These are phyloP conservation scores for Physcomitrium patens DNA, from an alignment of 225 moss, liverwort and hornwort species.

Conservation along the genomic window DNA sequence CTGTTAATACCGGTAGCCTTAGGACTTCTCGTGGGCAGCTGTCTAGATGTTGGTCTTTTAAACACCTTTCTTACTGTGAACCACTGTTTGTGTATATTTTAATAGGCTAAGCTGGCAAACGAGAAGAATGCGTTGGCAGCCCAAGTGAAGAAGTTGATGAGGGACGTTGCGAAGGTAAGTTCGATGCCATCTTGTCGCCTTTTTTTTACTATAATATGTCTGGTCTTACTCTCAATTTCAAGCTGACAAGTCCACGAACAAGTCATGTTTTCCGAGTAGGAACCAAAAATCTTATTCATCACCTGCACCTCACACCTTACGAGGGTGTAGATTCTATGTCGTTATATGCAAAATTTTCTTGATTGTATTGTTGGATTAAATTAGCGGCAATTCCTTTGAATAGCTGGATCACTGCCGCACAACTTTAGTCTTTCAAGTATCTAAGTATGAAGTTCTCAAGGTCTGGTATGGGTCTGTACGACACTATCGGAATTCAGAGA, in stretches of 20 bases:
- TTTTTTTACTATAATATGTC: neutral
- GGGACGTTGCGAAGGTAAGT: constrained; percentile 87
- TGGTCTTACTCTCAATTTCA: neutral
- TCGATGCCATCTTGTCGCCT: neutral
- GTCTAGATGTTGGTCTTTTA: constrained; percentile 1
- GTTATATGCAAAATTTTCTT: neutral
- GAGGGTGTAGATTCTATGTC: neutral
- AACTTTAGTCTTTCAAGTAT: neutral
- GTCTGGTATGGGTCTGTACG: neutral
- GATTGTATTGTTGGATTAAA: neutral
- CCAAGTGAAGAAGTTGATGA: constrained; percentile 88
- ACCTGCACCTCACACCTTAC: neutral
- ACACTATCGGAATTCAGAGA: neutral
- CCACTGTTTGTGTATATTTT: neutral
- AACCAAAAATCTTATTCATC: neutral
- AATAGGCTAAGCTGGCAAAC: constrained; percentile 71
- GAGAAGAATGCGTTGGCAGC: constrained; percentile 77
- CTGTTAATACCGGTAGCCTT: neutral
- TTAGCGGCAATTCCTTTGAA: constrained; percentile 12
- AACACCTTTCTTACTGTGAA: neutral
- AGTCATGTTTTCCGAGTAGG: neutral
- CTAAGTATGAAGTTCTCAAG: neutral
- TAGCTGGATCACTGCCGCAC: neutral
- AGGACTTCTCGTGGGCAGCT: neutral
- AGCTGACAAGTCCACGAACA: neutral